phyloP scores from a whole-genome alignment of 208 protist genomes.

The Trichomonas vaginalis region DNA sequence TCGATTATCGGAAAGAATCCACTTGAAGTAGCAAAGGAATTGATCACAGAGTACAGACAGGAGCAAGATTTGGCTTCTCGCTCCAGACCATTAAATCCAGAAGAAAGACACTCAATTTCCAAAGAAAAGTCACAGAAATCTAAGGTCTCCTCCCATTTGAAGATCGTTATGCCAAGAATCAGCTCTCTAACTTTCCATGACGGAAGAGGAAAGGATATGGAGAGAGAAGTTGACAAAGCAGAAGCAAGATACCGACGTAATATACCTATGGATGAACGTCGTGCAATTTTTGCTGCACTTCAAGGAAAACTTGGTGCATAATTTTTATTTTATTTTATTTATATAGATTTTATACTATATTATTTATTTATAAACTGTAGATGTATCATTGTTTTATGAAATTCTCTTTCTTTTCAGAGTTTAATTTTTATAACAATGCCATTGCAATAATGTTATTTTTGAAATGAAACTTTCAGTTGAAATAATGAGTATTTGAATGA shows the following conservation, averaged over 20 bases:
- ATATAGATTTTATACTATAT: too few relatives aligned
- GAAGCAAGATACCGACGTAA: neutral
- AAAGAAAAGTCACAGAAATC: neutral
- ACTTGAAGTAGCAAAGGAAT: neutral
- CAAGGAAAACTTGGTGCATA: neutral
- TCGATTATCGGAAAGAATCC: neutral
- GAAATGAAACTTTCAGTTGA: too few relatives aligned
- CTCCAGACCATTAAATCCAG: neutral
- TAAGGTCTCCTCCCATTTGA: neutral
- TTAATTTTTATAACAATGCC: too few relatives aligned
- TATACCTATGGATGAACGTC: neutral
- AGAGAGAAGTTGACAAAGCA: neutral
- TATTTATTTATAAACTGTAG: too few relatives aligned
- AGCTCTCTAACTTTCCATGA: neutral
- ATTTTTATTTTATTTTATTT: too few relatives aligned
- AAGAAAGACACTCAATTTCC: neutral
- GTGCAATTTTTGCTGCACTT: neutral
- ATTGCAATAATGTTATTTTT: too few relatives aligned
- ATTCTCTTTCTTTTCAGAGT: too few relatives aligned
- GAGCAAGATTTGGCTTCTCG: neutral
- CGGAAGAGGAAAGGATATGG: neutral
- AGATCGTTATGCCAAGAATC: neutral
- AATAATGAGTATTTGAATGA: too few relatives aligned
- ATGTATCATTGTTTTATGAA: too few relatives aligned
- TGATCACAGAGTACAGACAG: neutral